Evolutionary conservation across 148 eudicot species (phyloP), one percentile per base, ranked within the genome.

Genomic region (Vaccinium vitisidaea): DNA sequence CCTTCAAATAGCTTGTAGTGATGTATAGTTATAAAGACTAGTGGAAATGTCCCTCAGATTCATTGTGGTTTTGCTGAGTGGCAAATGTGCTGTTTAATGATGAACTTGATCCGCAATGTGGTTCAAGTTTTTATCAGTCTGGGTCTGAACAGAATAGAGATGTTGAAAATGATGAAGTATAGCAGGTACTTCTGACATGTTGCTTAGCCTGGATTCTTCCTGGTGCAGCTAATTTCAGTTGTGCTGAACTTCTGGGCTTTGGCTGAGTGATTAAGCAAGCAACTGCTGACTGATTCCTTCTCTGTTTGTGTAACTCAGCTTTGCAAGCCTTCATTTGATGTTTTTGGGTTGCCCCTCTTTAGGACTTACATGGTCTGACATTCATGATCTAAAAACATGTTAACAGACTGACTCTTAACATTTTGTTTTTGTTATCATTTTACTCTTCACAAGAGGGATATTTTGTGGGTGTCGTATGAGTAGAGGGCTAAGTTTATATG

Each of bases 221-320:
- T 75, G 79, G 79, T 46, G 79, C 79, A 75, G 79, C 79, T 48
- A 75, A 75, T 75, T 75, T 21, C 27, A 19, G 79, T 48, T 46
- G 79, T 75, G 79, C 54, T 46, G 79, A 75, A 75, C 7, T 75
- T 46, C 79, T 48, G 54, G 54, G 79, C 50, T 46, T 75, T 46
- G 53, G 79, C 79, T 75, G 27, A 21, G 52, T 75, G 79, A 75
- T 75, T 75, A 75, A 46, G 79, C 79, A 19, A 48, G 53, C 54
- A 75, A 75, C 53, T 75, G 79, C 79, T 75, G 50, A 75, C 79
- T 46, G 54, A 75, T 75, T 75, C 54, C 79, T 75, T 75, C 79
- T 75, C 79, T 75, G 54, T 75, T 75, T 13, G 5, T 46, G 25
- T 43, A 21, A 75, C 79, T 21, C 27, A 75, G 27, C 14, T 75